A percentile compares a stretch with the other conserved stretches of the same genome.
These are phyloP conservation scores for Penicillium sumatraense DNA, from an alignment of 2,329 filamentous ascomycete species.

Conservation along the genomic window DNA sequence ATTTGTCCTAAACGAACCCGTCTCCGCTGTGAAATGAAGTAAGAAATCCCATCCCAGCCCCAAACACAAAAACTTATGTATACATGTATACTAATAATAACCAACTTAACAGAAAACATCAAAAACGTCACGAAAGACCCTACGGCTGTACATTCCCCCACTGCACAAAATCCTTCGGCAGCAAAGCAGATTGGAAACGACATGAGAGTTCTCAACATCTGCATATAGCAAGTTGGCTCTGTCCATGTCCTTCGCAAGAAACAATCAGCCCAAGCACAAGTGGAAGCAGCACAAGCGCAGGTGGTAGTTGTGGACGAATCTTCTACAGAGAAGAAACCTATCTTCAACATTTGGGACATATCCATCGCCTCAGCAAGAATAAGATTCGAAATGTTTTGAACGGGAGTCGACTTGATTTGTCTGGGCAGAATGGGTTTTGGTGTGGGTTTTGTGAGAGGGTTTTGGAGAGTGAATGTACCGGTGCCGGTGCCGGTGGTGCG, in stretches of 20 bases:
- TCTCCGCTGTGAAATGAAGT: constrained; percentile 45
- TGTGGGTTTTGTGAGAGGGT: constrained; percentile 77
- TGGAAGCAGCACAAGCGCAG: too few species aligned
- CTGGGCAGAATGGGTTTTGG: constrained; percentile 74
- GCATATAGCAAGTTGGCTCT: constrained; percentile 73
- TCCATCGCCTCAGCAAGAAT: constrained; percentile 34
- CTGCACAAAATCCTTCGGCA: constrained; percentile 79
- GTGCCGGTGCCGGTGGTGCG: constrained; percentile 57
- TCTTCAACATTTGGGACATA: constrained; percentile 63
- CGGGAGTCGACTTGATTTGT: constrained; percentile 65
- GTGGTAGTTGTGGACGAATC: constrained; percentile 59
- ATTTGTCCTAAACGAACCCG: constrained; percentile 37
- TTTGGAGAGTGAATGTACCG: too few species aligned
- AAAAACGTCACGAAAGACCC: constrained; percentile 78
- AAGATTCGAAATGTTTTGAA: not conserved
- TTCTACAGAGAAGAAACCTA: constrained; percentile 66
- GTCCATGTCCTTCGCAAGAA: too few species aligned
- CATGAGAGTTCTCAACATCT: constrained; percentile 84
- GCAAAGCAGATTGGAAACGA: constrained; percentile 92
- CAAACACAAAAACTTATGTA: too few species aligned
- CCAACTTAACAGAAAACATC: constrained; percentile 70
- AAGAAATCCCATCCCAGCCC: constrained; percentile 6
- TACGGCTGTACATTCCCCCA: constrained; percentile 77
- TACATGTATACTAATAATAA: too few species aligned
- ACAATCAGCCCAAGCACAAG: too few species aligned